These are phyloP conservation scores for Streptanthus diversifolius DNA, from an alignment of 345 rosid genomes.

Conservation along the genomic window DNA sequence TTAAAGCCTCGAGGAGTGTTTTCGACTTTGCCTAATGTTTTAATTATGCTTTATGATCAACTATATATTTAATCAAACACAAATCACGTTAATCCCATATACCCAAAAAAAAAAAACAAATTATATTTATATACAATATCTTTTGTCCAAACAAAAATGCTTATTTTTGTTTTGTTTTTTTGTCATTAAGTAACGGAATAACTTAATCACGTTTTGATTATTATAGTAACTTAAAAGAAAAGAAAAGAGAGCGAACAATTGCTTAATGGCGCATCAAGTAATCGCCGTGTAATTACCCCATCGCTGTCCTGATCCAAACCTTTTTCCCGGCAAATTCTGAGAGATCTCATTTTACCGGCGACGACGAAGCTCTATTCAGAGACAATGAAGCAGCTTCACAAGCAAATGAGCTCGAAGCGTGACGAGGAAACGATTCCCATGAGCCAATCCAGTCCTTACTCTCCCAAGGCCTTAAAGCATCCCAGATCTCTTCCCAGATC, in stretches of 20 bases:
- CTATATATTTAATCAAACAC: not conserved
- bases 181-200: too few relatives aligned
- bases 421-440: slow-evolving; percentile 61
- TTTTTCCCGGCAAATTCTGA: slow-evolving; percentile 2
- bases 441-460: slow-evolving; percentile 50
- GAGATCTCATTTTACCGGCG: slow-evolving; percentile 28
- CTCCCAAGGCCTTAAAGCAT: slow-evolving; percentile 64
- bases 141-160: too few relatives aligned
- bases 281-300: slow-evolving; percentile 20
- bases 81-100: not conserved
- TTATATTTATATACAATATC: too few relatives aligned
- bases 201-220: not conserved
- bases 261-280: not conserved
- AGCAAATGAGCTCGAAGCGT: slow-evolving; percentile 62
- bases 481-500: slow-evolving; percentile 87
- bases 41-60: not conserved
- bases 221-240: not conserved
- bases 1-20: not conserved
- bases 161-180: too few relatives aligned
- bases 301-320: slow-evolving; percentile 19
- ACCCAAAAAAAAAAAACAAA: not conserved
- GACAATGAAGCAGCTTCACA: slow-evolving; percentile 82
- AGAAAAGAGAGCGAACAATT: not conserved
- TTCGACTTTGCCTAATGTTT: not conserved
- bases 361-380: not conserved